Conservation (phyloP, 2,329 filamentous ascomycete species). For the Endocalyx cinctus region DNA sequence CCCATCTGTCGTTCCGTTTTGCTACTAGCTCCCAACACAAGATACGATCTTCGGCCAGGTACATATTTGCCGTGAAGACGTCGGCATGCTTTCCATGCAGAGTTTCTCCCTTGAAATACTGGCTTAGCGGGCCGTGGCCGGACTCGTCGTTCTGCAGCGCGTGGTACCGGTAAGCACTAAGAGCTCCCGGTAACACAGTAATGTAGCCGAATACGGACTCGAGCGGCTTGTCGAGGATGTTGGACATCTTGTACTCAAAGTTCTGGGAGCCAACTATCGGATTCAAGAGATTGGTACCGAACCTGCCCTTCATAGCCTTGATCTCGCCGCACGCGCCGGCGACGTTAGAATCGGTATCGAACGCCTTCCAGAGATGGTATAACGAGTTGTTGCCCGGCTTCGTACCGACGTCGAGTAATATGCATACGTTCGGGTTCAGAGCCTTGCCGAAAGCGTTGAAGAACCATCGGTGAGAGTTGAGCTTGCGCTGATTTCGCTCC, state of each 20-base stretch:
- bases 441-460: slow-evolving; percentile 96
- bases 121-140: slow-evolving; percentile 84
- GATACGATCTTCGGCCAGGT: slow-evolving; percentile 96
- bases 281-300: slow-evolving; percentile 84
- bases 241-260: slow-evolving; percentile 99
- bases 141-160: slow-evolving; percentile 96
- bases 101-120: slow-evolving; percentile 96
- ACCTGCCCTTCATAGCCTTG: slow-evolving; percentile 88
- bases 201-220: slow-evolving; percentile 99
- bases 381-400: slow-evolving; percentile 82
- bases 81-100: slow-evolving; percentile 84
- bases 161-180: slow-evolving; percentile 95
- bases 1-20: slow-evolving; percentile 91
- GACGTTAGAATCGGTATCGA: slow-evolving; percentile 95
- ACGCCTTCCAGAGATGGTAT: slow-evolving; percentile 99
- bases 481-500: slow-evolving; percentile 94
- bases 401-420: slow-evolving; percentile 93
- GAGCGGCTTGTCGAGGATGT: slow-evolving; percentile 95
- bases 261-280: slow-evolving; percentile 95
- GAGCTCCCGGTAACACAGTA: slow-evolving; percentile 90
- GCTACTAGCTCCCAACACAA: slow-evolving; percentile 93
- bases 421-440: slow-evolving; percentile 93
- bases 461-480: slow-evolving; percentile 98
- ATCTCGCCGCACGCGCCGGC: slow-evolving; percentile 97
- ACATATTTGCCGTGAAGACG: slow-evolving; percentile 99